Percentiles rank a stretch among this genome's conserved stretches.
These are phyloP conservation scores for Phlebiopsis flavidoalba DNA, from an alignment of 768 basidiomycete species.

Conservation along the genomic window DNA sequence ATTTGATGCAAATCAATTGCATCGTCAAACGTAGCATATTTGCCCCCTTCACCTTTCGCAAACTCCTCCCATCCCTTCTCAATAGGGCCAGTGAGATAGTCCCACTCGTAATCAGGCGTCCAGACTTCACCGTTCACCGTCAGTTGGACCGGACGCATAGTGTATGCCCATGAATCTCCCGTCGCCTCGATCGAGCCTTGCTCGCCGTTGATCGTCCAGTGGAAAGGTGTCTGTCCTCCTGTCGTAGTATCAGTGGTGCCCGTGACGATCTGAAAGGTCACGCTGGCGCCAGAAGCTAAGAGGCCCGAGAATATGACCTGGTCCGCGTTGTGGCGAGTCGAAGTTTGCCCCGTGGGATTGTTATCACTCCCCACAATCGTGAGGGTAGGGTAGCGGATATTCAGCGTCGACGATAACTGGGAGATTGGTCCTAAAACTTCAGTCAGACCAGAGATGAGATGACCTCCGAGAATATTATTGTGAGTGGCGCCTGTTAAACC, in stretches of 20 bases:
- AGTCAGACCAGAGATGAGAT: neutral
- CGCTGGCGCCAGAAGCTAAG: constrained; percentile 26
- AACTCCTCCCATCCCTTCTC: neutral
- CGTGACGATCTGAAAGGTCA: constrained; percentile 16
- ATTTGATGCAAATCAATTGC: constrained; percentile 20
- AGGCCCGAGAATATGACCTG: constrained; percentile 25
- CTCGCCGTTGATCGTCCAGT: constrained; percentile 32
- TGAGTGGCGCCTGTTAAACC: neutral
- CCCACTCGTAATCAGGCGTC: neutral
- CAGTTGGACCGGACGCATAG: neutral
- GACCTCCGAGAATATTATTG: neutral
- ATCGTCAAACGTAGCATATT: constrained; percentile 17
- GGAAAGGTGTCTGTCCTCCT: constrained; percentile 22
- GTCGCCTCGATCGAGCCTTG: constrained; percentile 23
- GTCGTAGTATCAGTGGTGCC: constrained; percentile 2
- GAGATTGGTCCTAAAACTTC: neutral
- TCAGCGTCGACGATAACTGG: neutral
- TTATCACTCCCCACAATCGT: constrained; percentile 5
- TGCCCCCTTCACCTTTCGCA: neutral
- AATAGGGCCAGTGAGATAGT: neutral
- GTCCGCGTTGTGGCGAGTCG: constrained; percentile 16
- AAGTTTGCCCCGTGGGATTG: constrained; percentile 20
- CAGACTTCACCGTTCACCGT: neutral
- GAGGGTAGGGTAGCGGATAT: neutral
- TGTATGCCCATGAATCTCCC: neutral